phyloP scores from a whole-genome alignment of 1,139 yeast genomes.

The Candida sojae region DNA sequence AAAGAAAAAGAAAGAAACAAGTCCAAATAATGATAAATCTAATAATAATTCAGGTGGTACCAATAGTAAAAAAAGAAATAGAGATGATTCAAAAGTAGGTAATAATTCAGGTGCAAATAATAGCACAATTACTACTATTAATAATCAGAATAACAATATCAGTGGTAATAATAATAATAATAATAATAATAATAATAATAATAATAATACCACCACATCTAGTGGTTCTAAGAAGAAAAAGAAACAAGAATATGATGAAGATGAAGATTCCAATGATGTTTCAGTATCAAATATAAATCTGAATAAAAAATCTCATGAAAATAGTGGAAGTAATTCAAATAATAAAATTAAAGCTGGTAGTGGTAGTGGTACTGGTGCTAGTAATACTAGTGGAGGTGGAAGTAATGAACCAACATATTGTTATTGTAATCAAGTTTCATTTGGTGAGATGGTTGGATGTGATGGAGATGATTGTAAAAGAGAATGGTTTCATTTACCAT shows the following conservation, averaged over 20 bases:
- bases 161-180: neutral
- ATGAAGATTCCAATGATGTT: constrained; percentile 2
- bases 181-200: neutral
- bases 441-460: constrained; percentile 99
- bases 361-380: neutral
- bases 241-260: constrained; percentile 2
- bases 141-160: neutral
- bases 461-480: constrained; percentile 91
- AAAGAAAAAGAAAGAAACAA: constrained; percentile 23
- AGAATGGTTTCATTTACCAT: constrained; percentile 97
- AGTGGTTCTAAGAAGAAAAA: neutral
- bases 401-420: constrained; percentile 81
- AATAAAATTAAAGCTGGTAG: neutral
- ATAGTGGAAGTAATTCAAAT: neutral
- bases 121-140: neutral
- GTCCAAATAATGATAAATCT: neutral
- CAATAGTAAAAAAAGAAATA: constrained; percentile 5
- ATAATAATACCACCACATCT: neutral
- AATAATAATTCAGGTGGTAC: neutral
- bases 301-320: neutral
- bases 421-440: constrained; percentile 93
- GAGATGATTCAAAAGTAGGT: neutral
- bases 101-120: neutral
- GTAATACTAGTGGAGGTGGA: constrained; percentile 12
- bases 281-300: constrained; percentile 1